These are phyloP conservation scores for Penicillium palitans DNA, from an alignment of 2,329 filamentous ascomycete genomes.

Conservation along the genomic window DNA sequence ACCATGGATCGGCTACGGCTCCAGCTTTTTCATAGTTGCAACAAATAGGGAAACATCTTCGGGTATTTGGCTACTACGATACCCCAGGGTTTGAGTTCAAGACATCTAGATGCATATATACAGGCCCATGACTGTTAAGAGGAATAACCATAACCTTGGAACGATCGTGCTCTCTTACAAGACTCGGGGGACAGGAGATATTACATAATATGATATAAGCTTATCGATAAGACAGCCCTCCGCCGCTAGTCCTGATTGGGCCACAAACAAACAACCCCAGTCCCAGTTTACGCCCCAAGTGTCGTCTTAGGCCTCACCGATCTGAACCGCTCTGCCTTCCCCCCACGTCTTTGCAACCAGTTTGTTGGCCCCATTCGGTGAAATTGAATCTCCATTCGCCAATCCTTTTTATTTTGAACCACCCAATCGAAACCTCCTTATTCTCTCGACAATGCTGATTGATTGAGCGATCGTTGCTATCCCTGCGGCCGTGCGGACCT, in stretches of 20 bases:
- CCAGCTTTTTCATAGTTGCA: neutral
- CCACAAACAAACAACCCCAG: conserved; percentile 41
- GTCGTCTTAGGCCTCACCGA: conserved; percentile 38
- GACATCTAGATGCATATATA: neutral
- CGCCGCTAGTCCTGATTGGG: conserved; percentile 38
- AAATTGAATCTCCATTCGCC: neutral
- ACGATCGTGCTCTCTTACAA: neutral
- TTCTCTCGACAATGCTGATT: conserved; percentile 14
- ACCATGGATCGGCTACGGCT: conserved; percentile 11
- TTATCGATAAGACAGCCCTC: conserved; percentile 42
- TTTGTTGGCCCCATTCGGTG: neutral
- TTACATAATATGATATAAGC: conserved; percentile 35
- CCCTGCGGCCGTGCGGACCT: conserved; percentile 18
- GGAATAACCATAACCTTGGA: neutral
- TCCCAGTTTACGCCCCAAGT: conserved; percentile 10
- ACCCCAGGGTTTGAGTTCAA: neutral
- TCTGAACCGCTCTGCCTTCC: conserved; percentile 21
- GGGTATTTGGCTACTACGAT: neutral
- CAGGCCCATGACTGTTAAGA: neutral
- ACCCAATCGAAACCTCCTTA: conserved; percentile 6
- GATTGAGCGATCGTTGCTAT: conserved; percentile 14
- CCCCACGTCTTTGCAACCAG: conserved; percentile 10
- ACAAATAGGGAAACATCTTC: too few species aligned
- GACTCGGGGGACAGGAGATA: neutral
- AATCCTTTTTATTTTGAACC: neutral